These are phyloP conservation scores for Didymella arachidicola DNA, from an alignment of 2,329 filamentous ascomycete genomes.

Conservation along the genomic window DNA sequence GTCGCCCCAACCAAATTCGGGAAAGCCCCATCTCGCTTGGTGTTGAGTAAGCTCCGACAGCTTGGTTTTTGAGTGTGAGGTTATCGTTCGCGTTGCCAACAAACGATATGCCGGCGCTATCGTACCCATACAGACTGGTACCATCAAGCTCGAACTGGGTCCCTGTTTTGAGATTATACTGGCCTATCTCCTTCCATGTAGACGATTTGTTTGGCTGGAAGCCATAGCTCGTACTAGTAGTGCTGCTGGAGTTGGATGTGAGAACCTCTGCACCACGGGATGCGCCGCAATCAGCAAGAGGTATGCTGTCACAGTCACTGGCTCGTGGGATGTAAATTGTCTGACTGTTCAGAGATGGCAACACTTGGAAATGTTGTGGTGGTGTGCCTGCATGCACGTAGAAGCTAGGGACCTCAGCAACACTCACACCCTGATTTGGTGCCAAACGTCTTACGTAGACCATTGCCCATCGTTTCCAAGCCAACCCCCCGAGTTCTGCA, in stretches of 20 bases:
- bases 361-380: constrained; percentile 34
- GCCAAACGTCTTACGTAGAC: constrained; percentile 27
- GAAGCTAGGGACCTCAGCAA: constrained; percentile 26
- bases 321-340: constrained; percentile 24
- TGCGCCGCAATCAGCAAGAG: background rate
- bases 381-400: constrained; percentile 38
- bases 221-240: background rate
- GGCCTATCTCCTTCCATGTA: constrained; percentile 66
- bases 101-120: constrained; percentile 53
- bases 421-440: background rate
- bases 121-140: constrained; percentile 71
- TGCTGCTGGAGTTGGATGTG: background rate
- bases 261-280: constrained; percentile 3
- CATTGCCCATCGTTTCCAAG: constrained; percentile 31
- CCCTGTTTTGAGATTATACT: constrained; percentile 66
- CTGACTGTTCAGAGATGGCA: constrained; percentile 31
- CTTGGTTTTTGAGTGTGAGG: background rate
- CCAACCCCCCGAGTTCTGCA: constrained; percentile 24
- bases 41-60: constrained; percentile 44
- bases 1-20: constrained; percentile 55
- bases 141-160: constrained; percentile 64
- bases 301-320: constrained; percentile 1
- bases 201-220: constrained; percentile 6
- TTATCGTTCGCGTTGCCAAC: constrained; percentile 49
- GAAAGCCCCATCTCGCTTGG: constrained; percentile 51